These are phyloP conservation scores for Globisporangium perplexum DNA, from an alignment of 352 stramenopile species.

Conservation along the genomic window DNA sequence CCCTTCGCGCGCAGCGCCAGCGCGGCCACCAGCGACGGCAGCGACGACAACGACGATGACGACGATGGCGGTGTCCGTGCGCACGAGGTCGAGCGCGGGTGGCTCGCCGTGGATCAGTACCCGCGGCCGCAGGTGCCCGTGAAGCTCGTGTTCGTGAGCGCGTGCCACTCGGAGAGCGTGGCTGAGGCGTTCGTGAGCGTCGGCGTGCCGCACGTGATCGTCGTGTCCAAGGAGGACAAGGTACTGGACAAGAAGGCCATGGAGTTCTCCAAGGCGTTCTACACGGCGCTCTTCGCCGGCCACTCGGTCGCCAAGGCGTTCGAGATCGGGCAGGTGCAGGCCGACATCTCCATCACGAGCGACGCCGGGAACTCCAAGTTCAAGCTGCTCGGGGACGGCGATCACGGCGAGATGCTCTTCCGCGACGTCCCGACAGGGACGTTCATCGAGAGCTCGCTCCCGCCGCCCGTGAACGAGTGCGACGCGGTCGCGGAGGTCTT, in stretches of 20 bases:
- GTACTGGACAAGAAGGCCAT: slow-evolving; percentile 85
- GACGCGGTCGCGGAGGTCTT: slow-evolving; percentile 71
- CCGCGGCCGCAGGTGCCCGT: slow-evolving; percentile 40
- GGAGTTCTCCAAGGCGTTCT: slow-evolving; percentile 87
- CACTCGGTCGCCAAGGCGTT: slow-evolving; percentile 77
- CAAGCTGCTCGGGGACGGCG: slow-evolving; percentile 69
- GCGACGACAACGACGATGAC: slow-evolving; percentile 3
- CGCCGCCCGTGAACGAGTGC: slow-evolving; percentile 58
- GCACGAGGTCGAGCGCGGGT: slow-evolving; percentile 42
- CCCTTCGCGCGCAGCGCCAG: slow-evolving; percentile 7
- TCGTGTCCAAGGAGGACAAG: slow-evolving; percentile 82
- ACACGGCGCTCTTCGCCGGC: slow-evolving; percentile 77
- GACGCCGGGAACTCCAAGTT: slow-evolving; percentile 54
- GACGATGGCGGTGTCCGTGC: slow-evolving; percentile 17
- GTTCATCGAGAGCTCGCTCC: slow-evolving; percentile 61
- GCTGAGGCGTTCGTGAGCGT: slow-evolving; percentile 86
- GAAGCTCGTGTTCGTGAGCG: slow-evolving; percentile 86
- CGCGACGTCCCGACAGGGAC: slow-evolving; percentile 35
- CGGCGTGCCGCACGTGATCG: slow-evolving; percentile 88
- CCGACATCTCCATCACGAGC: slow-evolving; percentile 54
- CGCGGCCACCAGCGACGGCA: slow-evolving; percentile 2
- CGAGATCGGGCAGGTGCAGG: slow-evolving; percentile 78
- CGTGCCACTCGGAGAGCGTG: slow-evolving; percentile 86
- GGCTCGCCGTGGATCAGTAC: slow-evolving; percentile 29
- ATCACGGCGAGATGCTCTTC: slow-evolving; percentile 79